These are phyloP conservation scores for Pelargonium citronellum DNA, from an alignment of 441 rosid genomes.

Conservation along the genomic window DNA sequence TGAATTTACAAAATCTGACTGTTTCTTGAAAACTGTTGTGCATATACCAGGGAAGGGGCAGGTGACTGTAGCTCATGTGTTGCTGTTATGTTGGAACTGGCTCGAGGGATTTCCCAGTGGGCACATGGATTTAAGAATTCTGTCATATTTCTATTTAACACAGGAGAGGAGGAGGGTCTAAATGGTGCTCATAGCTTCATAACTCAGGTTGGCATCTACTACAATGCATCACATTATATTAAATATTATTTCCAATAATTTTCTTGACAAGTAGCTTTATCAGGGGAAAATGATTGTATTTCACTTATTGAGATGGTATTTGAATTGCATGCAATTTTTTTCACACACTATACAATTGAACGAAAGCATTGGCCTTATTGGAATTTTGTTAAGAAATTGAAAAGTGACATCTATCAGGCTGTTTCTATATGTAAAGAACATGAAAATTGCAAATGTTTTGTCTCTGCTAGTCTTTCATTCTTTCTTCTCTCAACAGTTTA, in stretches of 20 bases:
- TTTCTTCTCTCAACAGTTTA: not conserved
- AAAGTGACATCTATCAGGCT: not conserved
- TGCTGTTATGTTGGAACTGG: constrained; percentile 92
- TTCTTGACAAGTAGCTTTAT: not conserved
- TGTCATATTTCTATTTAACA: constrained; percentile 76
- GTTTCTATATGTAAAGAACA: no score
- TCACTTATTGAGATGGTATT: not conserved
- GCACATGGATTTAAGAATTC: constrained; percentile 91
- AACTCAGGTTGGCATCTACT: constrained; percentile 62
- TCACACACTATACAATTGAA: not conserved
- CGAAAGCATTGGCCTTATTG: not conserved
- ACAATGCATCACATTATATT: constrained; percentile 4
- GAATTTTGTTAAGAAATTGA: not conserved
- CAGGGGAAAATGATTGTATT: not conserved
- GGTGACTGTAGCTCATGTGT: constrained; percentile 98
- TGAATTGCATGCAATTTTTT: not conserved
- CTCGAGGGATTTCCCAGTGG: constrained; percentile 85
- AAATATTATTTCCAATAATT: not conserved
- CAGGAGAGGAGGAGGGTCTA: constrained; percentile 96
- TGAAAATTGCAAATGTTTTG: not conserved
- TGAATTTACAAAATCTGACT: not conserved
- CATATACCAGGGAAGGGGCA: constrained; percentile 72
- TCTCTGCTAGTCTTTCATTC: not conserved
- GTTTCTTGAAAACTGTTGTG: constrained; percentile 10
- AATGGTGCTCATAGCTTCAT: constrained; percentile 96